These are phyloP conservation scores for Pythium grandisporangium DNA, from an alignment of 352 stramenopile genomes.

Conservation along the genomic window DNA sequence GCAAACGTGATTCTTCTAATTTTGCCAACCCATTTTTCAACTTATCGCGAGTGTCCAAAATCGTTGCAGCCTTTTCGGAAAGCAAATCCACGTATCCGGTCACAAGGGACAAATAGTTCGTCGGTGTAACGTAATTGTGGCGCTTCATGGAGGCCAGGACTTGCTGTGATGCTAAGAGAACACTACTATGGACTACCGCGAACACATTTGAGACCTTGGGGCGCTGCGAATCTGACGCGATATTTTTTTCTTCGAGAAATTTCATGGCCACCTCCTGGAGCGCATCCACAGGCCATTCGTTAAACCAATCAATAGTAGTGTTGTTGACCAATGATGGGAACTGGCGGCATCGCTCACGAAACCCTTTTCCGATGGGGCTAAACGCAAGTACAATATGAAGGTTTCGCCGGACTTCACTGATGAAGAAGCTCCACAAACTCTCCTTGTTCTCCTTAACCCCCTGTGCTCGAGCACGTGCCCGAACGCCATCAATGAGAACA, in stretches of 20 bases:
- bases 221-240: conserved; percentile 55
- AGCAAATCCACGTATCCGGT: conserved; percentile 86
- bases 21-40: conserved; percentile 79
- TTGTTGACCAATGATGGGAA: conserved; percentile 93
- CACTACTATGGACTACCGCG: conserved; percentile 83
- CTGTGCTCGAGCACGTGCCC: conserved; percentile 48
- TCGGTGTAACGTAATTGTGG: conserved; percentile 93
- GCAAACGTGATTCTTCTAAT: conserved; percentile 69
- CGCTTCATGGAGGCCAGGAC: conserved; percentile 87
- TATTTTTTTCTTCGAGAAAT: conserved; percentile 86
- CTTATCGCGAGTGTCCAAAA: conserved; percentile 70
- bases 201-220: conserved; percentile 86
- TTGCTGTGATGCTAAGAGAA: conserved; percentile 72
- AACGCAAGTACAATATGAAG: conserved; percentile 91
- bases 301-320: conserved; percentile 93
- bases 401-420: conserved; percentile 86
- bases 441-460: conserved; percentile 86
- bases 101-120: conserved; percentile 90
- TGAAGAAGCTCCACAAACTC: conserved; percentile 89
- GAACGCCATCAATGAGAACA: conserved; percentile 78
- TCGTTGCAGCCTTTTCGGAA: conserved; percentile 61
- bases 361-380: conserved; percentile 86
- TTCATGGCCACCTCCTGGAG: conserved; percentile 90
- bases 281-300: conserved; percentile 88
- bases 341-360: conserved; percentile 76